Base-by-base conservation (phyloP, 1,284 basidiomycete genomes). In the Ceratobasidium papillatum region DNA sequence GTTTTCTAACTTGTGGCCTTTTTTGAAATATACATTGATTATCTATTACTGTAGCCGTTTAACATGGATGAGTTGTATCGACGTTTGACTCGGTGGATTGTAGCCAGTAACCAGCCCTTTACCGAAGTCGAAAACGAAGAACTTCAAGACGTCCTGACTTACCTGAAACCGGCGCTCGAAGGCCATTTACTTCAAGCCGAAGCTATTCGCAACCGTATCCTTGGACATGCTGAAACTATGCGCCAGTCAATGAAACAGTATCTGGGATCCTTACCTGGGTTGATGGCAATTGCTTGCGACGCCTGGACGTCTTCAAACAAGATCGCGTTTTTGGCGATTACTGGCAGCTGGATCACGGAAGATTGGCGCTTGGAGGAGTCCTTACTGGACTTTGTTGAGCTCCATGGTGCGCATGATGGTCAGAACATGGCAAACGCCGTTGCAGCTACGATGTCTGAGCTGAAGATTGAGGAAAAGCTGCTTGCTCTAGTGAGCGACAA, bases 361-460 rank as follows among this genome's bases (percentile, higher is more conserved):
- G 74, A 75, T 34, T 75, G 65, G 66, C 36, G 54, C 17, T 22
- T 75, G 27, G 52, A 58, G 11, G 65, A 71, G 43, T 43, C 59
- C n/a, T 56, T 75, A 7, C 74, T 75, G 0, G 56, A 75, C 30
- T 75, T 61, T 58, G 41, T 61, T 8, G 66, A 71, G 68, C 47
- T 75, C 17, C 22, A 61, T 1, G 65, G 66, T 30, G 30, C 56
- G 38, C 66, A 75, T 27, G 47, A 36, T 51, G 74, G 74, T 22
- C n/a, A 62, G 38, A 56, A 62, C 27, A 72, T 75, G 56, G 52
- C 56, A 34, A 47, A 51, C 11, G 41, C 56, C 7, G 43, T 75
- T 30, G 9, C 34, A 22, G 9, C 32, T 43, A 27, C 56, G 2
- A 14, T 75, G 17, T 8, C 12, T 0, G 68, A 75, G 65, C 27